These are phyloP conservation scores for Macrocybe sp. DNA, from an alignment of 1,284 basidiomycete species.

Conservation along the genomic window DNA sequence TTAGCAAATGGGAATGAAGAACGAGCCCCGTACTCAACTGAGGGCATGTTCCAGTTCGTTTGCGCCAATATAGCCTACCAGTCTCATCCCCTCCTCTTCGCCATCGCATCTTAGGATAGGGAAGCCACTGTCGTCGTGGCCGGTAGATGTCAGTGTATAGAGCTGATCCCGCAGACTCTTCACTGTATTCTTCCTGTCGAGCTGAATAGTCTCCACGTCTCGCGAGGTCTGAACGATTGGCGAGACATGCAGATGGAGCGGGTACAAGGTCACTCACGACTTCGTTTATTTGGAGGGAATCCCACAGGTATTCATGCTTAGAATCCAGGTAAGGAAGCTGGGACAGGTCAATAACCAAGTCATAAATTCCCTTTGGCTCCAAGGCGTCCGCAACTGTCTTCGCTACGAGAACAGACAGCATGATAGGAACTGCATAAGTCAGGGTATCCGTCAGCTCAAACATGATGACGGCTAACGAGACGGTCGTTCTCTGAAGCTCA, in stretches of 20 bases:
- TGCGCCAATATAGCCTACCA: conserved; percentile 91
- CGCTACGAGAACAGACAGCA: conserved; percentile 86
- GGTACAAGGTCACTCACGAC: conserved; percentile 48
- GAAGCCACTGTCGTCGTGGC: conserved; percentile 83
- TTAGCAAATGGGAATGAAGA: conserved; percentile 4
- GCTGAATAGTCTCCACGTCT: conserved; percentile 60
- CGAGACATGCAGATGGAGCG: conserved; percentile 1
- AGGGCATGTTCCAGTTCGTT: conserved; percentile 93
- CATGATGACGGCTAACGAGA: conserved; percentile 95
- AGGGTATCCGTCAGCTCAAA: conserved; percentile 94
- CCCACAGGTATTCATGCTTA: conserved; percentile 89
- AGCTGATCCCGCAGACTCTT: conserved; percentile 66
- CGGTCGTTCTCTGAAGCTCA: conserved; percentile 64
- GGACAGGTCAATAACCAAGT: conserved; percentile 81
- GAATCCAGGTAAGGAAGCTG: conserved; percentile 88
- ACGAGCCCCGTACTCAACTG: conserved; percentile 43
- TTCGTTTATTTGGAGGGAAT: conserved; percentile 66
- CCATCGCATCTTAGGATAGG: conserved; percentile 63
- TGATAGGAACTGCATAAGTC: conserved; percentile 93
- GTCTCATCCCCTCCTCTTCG: conserved; percentile 47
- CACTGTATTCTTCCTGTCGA: conserved; percentile 71
- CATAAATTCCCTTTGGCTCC: conserved; percentile 94
- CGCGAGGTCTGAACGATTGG: conserved; percentile 46
- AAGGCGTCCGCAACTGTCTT: conserved; percentile 92
- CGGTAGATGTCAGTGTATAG: conserved; percentile 48